Evolutionary conservation across 2,329 filamentous ascomycete species (phyloP).

Genomic region (Nemania bipapillata): DNA sequence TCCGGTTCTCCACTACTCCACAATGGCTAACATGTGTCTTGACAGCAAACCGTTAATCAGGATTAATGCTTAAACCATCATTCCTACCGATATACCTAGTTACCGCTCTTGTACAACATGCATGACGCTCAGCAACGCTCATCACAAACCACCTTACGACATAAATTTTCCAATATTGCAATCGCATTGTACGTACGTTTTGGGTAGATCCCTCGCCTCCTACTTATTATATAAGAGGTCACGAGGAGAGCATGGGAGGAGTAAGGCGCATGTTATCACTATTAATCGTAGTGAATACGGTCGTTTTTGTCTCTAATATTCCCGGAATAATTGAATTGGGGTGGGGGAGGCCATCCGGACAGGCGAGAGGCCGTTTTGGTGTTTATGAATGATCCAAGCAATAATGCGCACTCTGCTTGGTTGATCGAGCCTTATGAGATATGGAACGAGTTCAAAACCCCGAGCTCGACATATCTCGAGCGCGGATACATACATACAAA

Average conservation of each 20-base stretch:
- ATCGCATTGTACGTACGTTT: conserved; percentile 30
- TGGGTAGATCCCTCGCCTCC: conserved; percentile 34
- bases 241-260: conserved; percentile 26
- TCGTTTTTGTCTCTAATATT: conserved; percentile 21
- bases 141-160: conserved; percentile 24
- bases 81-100: conserved; percentile 18
- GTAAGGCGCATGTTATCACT: conserved; percentile 35
- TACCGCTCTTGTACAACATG: conserved; percentile 37
- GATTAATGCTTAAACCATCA: conserved; percentile 23
- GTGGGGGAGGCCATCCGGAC: conserved; percentile 9
- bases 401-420: conserved; percentile 2
- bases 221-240: conserved; percentile 17
- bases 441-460: conserved; percentile 19
- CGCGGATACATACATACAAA: conserved; percentile 18
- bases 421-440: conserved; percentile 31
- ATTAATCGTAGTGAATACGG: conserved; percentile 22
- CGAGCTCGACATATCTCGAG: conserved; percentile 1
- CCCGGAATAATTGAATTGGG: conserved; percentile 13
- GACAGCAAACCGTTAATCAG: conserved; percentile 42
- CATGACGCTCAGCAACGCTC: conserved; percentile 54
- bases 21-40: conserved; percentile 18
- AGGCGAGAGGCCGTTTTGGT: conserved; percentile 2
- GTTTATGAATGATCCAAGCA: conserved; percentile 5
- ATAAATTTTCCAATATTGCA: conserved; percentile 23
- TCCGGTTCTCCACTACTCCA: not conserved